Conservation (phyloP, 768 basidiomycete species). For the Phylloporus rhodoxanthus region DNA sequence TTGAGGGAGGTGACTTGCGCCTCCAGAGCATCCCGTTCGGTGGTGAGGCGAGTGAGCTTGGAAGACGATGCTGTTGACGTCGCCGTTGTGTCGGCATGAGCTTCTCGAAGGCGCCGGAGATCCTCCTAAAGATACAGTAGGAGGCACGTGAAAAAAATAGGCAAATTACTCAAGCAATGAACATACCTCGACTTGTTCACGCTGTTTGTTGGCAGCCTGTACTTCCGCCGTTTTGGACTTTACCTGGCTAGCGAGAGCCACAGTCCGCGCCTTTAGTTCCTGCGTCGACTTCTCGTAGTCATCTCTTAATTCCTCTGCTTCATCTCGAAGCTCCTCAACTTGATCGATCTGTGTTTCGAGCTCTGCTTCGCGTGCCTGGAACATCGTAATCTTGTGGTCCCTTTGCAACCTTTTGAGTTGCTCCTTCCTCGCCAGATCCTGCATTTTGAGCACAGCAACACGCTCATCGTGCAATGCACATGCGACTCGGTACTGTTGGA, state of each 20-base stretch:
- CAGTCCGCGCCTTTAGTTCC: conserved; percentile 28
- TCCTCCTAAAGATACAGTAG: conserved; percentile 29
- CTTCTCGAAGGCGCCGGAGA: conserved; percentile 41
- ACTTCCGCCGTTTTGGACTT: conserved; percentile 38
- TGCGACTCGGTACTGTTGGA: conserved; percentile 55
- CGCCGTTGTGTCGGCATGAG: conserved; percentile 45
- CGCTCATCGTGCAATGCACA: conserved; percentile 52
- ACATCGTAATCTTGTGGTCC: conserved; percentile 63
- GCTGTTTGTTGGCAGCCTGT: conserved; percentile 37
- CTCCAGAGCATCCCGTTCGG: conserved; percentile 55
- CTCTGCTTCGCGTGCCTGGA: conserved; percentile 57
- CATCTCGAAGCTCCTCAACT: conserved; percentile 44
- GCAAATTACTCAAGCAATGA: background rate
- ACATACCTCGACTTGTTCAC: conserved; percentile 43
- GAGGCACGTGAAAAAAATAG: background rate
- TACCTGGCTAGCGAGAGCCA: conserved; percentile 33
- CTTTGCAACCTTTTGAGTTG: conserved; percentile 54
- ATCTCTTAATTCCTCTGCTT: conserved; percentile 11
- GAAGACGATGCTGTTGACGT: conserved; percentile 41
- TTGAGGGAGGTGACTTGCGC: conserved; percentile 50
- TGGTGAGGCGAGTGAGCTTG: conserved; percentile 50
- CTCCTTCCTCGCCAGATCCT: conserved; percentile 50
- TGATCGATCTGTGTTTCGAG: conserved; percentile 49
- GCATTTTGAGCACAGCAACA: conserved; percentile 45
- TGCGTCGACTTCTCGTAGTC: conserved; percentile 26